Evolutionary conservation across 306 rosid genomes (phyloP).

Genomic region (Pyrus pyrifolia): DNA sequence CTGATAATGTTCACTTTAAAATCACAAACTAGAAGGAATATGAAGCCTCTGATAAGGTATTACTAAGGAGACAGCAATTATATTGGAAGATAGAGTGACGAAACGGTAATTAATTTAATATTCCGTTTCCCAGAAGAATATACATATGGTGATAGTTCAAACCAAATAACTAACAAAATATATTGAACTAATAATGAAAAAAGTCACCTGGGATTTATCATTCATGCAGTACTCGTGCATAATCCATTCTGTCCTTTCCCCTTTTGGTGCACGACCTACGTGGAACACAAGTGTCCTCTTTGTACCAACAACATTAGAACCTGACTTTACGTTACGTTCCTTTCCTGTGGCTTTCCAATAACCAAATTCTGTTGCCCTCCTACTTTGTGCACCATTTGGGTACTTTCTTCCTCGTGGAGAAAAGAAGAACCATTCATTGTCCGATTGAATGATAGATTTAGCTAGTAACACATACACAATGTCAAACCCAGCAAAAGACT

Average conservation of each 20-base stretch:
- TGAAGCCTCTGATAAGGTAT: not conserved
- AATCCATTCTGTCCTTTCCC: slow-evolving; percentile 94
- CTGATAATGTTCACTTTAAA: not conserved
- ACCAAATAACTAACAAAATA: not conserved
- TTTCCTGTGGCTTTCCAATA: slow-evolving; percentile 99
- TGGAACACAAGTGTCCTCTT: slow-evolving; percentile 93
- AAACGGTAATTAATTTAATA: not conserved
- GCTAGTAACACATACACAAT: slow-evolving; percentile 42
- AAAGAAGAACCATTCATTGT: slow-evolving; percentile 94
- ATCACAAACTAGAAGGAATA: not conserved
- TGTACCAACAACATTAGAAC: slow-evolving; percentile 59
- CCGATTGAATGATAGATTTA: slow-evolving; percentile 63
- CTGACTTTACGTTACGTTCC: slow-evolving; percentile 80
- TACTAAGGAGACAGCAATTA: not conserved
- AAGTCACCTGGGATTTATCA: slow-evolving; percentile 65
- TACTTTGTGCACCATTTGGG: slow-evolving; percentile 89
- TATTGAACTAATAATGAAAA: not conserved
- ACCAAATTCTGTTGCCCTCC: slow-evolving; percentile 80
- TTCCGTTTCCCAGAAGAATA: not conserved
- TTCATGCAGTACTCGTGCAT: slow-evolving; percentile 81
- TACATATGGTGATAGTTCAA: not conserved
- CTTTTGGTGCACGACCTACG: slow-evolving; percentile 88
- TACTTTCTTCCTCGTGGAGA: slow-evolving; percentile 91
- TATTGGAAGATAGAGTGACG: not conserved
- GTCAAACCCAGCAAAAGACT: not conserved